phyloP scores from a whole-genome alignment of 306 rosid genomes.

The Prunus armeniaca region DNA sequence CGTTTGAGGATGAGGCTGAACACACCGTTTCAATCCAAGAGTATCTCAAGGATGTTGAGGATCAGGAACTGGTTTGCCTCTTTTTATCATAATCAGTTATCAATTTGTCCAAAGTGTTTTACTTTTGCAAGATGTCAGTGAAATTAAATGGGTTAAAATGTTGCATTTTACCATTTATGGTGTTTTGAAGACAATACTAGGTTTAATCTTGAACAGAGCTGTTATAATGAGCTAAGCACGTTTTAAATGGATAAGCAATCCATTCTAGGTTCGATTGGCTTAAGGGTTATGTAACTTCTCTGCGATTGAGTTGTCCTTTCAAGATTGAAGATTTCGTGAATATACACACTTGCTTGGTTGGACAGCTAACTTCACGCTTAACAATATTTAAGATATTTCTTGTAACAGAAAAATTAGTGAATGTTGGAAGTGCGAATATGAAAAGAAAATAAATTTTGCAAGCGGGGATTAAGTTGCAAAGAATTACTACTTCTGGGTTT shows the following conservation, averaged over 20 bases:
- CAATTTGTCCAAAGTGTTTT: not conserved
- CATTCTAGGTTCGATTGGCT: not conserved
- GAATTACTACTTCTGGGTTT: not conserved
- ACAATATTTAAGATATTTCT: not conserved
- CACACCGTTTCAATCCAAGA: conserved; percentile 68
- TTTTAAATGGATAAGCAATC: not conserved
- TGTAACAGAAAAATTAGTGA: not conserved
- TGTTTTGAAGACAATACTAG: not conserved
- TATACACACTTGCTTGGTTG: not conserved
- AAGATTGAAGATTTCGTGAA: too few species aligned
- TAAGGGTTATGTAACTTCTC: not conserved
- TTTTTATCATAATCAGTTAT: not conserved
- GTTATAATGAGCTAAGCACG: not conserved
- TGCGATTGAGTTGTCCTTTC: not conserved
- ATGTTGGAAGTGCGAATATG: not conserved
- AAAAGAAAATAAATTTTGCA: not conserved
- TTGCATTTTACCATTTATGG: not conserved
- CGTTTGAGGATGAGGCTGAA: conserved; percentile 70
- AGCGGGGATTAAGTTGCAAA: not conserved
- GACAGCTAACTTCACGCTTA: not conserved
- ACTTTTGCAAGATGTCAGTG: not conserved
- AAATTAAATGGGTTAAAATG: not conserved
- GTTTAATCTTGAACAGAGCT: not conserved
- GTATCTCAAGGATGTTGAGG: conserved; percentile 81
- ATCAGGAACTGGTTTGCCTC: conserved; percentile 72